These are phyloP conservation scores for Gigaspora rosea DNA, from an alignment of 192 early-diverging fungal genomes.

Conservation along the genomic window DNA sequence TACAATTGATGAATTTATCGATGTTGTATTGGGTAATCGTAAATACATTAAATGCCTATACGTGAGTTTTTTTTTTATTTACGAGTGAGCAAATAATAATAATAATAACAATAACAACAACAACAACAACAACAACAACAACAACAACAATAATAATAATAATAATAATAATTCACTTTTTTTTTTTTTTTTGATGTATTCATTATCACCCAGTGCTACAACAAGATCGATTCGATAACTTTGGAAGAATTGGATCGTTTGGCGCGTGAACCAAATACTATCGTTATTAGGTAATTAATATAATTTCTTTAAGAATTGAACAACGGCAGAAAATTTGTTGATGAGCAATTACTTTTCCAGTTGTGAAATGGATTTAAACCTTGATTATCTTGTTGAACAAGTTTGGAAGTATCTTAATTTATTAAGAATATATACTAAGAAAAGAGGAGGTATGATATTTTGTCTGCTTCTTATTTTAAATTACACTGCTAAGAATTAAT, in stretches of 20 bases:
- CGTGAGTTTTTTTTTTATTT: conserved; percentile 44
- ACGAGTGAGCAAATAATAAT: too few species aligned
- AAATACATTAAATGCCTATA: conserved; percentile 96
- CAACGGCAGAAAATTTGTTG: neutral
- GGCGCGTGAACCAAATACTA: conserved; percentile 85
- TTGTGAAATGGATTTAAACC: conserved; percentile 89
- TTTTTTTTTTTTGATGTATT: neutral
- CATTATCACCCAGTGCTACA: conserved; percentile 63
- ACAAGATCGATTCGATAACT: conserved; percentile 97
- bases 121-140: too few species aligned
- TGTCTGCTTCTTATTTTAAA: neutral
- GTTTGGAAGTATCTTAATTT: conserved; percentile 90
- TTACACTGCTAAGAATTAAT: neutral
- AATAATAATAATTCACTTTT: neutral
- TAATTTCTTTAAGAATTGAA: neutral
- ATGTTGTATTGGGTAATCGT: conserved; percentile 97
- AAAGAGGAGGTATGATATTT: conserved; percentile 56
- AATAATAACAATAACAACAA: too few species aligned
- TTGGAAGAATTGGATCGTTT: conserved; percentile 94
- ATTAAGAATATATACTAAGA: conserved; percentile 96
- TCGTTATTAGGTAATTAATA: conserved; percentile 65
- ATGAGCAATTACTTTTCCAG: conserved; percentile 36
- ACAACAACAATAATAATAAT: too few species aligned
- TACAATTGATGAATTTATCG: conserved; percentile 96
- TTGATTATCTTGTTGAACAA: conserved; percentile 86